Evolutionary conservation across 805 yeast genomes (phyloP), one percentile per base, ranked within the genome.

Genomic region (Candida pini): DNA sequence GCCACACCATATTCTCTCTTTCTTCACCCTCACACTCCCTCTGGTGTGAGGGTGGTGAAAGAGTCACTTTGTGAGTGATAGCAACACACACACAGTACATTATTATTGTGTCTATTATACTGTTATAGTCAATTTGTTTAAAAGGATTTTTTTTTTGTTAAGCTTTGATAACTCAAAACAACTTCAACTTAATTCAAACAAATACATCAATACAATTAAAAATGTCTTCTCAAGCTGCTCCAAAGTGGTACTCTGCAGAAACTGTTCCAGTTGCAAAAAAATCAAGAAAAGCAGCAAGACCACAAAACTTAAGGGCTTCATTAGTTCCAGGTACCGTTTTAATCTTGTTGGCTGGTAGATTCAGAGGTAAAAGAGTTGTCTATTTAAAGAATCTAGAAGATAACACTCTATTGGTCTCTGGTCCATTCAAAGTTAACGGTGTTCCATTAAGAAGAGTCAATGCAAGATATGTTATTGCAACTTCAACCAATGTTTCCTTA

Each of bases 331-430:
- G 98, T 69, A 84, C 97, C 63, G 97, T 90, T 56, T 77, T 92
- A 67, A 90, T 90, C 70, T 74, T 90, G 68, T 80, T 90, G 66
- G 97, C 97, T 62, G 98, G 98, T 68, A 87, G 96, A 73, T 90
- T 88, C 95, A 86, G 98, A 74, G 98, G 98, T 70, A 92, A 90
- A 86, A 89, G 97, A 76, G 98, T 92, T 60, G 97, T 90, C 52
- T 84, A 83, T 83, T 81, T 90, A 69, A 90, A 90, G 82, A 73
- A 82, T 70, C 79, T 92, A 65, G 96, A 88, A 74, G 97, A 92
- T 81, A 86, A 87, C 87, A 90, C 97, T 51, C 76, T 90, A 61
- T 83, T 90, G 64, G 96, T 90, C 48, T 73, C 96, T 45, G 98
- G 98, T 68, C 98, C 98, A 62, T 92, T 90, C 95, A 90, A 92